phyloP scores from a whole-genome alignment of 2,329 filamentous ascomycete species.

The Aspergillus hiratsukae region DNA sequence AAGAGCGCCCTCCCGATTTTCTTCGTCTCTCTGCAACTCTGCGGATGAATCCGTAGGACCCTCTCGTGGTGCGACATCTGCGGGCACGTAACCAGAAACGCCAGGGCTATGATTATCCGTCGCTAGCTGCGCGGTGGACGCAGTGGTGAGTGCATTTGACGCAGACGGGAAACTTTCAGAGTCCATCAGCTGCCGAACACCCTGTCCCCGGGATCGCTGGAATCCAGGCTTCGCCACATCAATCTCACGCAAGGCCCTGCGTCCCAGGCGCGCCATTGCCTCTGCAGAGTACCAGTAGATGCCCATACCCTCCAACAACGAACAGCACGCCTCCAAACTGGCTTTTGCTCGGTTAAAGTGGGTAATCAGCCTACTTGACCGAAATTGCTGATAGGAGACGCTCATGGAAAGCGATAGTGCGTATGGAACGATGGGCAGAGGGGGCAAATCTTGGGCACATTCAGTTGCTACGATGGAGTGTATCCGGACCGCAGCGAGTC shows the following conservation, averaged over 20 bases:
- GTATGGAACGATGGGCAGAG: constrained; percentile 54
- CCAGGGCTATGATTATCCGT: neutral
- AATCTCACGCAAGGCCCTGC: constrained; percentile 33
- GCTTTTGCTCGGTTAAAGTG: constrained; percentile 33
- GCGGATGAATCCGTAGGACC: constrained; percentile 21
- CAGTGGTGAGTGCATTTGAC: neutral
- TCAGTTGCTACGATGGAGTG: constrained; percentile 48
- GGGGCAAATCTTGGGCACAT: constrained; percentile 44
- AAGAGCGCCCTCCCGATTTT: constrained; percentile 33
- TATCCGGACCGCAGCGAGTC: constrained; percentile 53
- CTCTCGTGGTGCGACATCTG: neutral
- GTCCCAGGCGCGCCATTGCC: constrained; percentile 38
- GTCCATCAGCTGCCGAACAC: neutral
- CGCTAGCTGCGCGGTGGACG: neutral
- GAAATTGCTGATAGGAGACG: constrained; percentile 54
- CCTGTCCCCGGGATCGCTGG: constrained; percentile 12
- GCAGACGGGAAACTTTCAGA: neutral
- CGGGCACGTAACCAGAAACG: neutral
- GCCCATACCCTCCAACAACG: constrained; percentile 31
- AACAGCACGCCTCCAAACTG: constrained; percentile 34
- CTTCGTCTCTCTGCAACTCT: constrained; percentile 43
- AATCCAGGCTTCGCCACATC: constrained; percentile 12
- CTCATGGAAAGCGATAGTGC: constrained; percentile 52
- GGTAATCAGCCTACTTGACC: constrained; percentile 46
- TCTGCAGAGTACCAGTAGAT: constrained; percentile 38